Evolutionary conservation across 176 grass and related monocot species (phyloP), one percentile per base, ranked within the genome.

Genomic region (Carex littledalei): DNA sequence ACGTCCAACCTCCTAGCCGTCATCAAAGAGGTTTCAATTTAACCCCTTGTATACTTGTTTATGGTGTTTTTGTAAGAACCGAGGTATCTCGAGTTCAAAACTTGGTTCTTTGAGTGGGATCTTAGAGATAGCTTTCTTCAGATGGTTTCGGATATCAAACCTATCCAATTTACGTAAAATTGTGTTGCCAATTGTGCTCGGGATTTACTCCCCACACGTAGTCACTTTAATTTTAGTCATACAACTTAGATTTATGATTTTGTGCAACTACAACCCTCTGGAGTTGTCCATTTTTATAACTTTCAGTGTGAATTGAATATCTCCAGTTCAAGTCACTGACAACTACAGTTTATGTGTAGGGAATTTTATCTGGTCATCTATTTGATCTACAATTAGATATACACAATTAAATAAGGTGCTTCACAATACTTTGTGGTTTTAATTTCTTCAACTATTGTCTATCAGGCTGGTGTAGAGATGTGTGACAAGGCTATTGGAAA

Each of bases 1-100:
- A 92, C 91, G 8, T n/a, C 91, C 32, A 92, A 92, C 47, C 88
- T 90, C 63, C 68, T 84, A 8, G 79, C 86, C 47, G 85, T 92
- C 70, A 89, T 90, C 83, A 74, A 82, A 37, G 85, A 90, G 91
- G 91, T 90, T 83, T 65, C 17, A 17, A n/a, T 54, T 52, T 18
- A 22, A 3, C 7, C 22, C 10, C 5, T 78, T 8, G 1, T 63
- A 63, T 61, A 35, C 52, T 60, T 20, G 8, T 62, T 53, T 39
- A 1, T 81, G 54, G 20, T 81, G 13, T 7, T 61, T 58, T 22
- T 63, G 8, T 34, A 59, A 22, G 8, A 45, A 63, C n/a, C 45
- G 78, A 39, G 54, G 45, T 81, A 1, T 35, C 47, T 63, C 10
- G 20, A 83, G 5, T 47, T 83, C 18, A 63, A 45, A 67, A 63